Evolutionary conservation across 139 green algal species (phyloP).

Genomic region (Zygnema cylindricum): DNA sequence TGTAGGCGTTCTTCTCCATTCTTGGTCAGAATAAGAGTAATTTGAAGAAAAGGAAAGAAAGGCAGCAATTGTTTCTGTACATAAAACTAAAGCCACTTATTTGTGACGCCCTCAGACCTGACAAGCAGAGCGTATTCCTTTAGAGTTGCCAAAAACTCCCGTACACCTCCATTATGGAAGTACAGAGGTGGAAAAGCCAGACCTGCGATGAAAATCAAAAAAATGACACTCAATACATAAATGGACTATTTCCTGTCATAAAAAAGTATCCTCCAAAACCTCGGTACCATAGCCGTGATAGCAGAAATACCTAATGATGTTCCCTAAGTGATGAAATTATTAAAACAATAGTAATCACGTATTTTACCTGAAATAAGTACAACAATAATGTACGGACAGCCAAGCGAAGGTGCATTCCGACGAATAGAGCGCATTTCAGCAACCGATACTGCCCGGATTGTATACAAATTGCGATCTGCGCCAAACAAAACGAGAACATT

Average conservation of each 20-base stretch:
- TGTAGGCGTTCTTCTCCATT: too few relatives aligned
- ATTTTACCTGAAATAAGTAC: conserved; percentile 68
- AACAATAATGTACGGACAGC: conserved; percentile 75
- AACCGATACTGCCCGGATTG: conserved; percentile 79
- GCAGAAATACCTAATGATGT: too few relatives aligned
- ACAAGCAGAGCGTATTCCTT: conserved; percentile 66
- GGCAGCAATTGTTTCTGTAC: conserved; percentile 78
- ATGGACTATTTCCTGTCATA: neutral
- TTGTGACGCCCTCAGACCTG: conserved; percentile 64
- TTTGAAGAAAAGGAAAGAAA: too few relatives aligned
- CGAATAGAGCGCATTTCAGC: conserved; percentile 81
- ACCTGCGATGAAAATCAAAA: conserved; percentile 55
- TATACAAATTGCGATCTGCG: conserved; percentile 70
- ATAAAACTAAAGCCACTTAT: conserved; percentile 83
- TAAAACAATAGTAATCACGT: neutral
- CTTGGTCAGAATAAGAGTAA: too few relatives aligned
- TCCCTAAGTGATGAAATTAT: too few relatives aligned
- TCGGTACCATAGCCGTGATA: too few relatives aligned
- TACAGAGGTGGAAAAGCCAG: conserved; percentile 80
- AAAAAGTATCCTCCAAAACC: neutral
- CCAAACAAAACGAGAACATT: neutral
- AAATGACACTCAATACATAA: neutral
- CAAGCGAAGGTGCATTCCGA: conserved; percentile 74
- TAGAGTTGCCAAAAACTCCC: conserved; percentile 69
- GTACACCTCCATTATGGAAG: conserved; percentile 77